Evolutionary conservation across 768 basidiomycete genomes (phyloP), one percentile per base, ranked within the genome.

Genomic region (Leccinum imitatum): DNA sequence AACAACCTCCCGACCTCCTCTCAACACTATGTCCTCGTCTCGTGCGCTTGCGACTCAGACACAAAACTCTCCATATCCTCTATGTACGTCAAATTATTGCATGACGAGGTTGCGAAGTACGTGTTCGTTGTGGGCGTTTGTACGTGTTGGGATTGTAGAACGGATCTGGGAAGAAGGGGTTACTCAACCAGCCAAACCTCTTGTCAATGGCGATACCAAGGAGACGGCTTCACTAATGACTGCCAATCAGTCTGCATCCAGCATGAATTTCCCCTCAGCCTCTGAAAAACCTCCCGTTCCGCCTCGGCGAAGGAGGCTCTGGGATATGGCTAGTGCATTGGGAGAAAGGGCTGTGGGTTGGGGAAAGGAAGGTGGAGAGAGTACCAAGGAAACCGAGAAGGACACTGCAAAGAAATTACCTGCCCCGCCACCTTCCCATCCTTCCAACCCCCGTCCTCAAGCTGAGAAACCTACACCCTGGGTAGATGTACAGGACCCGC

Each of bases 41-140:
- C 72, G 72, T 23, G 60, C 66, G 19, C 62, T 62, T 17, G 56
- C 65, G 27, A n/a, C 62, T 37, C 73, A 73, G 31, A 44, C 63
- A 19, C 70, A 70, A 33, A 65, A 66, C 21, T 54, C 51, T 6
- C 73, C 71, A 7, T 63, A 96, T 72, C 92, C 95, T 1, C 77
- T 97, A 3, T 97, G 94, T 67, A 77, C 82, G 11, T 84, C 83
- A 17, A 87, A 90, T n/a, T 96, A 93, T 88, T 96, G 94, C 71
- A 78, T 96, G 15, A 77, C 82, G 6, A 84, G 95, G 8, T 78
- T 97, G 19, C 85, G 94, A 13, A 81, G 88, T 39, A 93, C 94
- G n/a, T 95, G 93, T 73, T 89, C 87, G 4, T 76, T 96, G 14
- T 97, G 94, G 93, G 85, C 89, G 17, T 96, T 91, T 67, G 86